Evolutionary conservation across 495 filamentous ascomycete genomes (phyloP).

Genomic region (Hypoxylon fuscum): DNA sequence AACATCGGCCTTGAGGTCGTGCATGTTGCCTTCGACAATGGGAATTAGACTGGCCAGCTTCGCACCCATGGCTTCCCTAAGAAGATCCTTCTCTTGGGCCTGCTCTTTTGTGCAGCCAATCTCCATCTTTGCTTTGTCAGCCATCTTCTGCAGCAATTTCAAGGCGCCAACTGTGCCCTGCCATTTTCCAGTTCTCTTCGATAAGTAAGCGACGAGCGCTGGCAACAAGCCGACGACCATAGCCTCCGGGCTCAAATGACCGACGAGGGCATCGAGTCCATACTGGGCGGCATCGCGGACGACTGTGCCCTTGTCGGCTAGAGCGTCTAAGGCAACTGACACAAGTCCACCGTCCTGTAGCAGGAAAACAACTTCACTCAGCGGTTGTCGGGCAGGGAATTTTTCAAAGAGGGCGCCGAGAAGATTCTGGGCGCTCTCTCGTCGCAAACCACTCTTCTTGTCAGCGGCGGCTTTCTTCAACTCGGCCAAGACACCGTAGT

Average conservation of each 20-base stretch:
- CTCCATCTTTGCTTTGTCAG: constrained; percentile 88
- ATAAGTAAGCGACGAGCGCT: constrained; percentile 74
- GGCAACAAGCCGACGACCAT: constrained; percentile 82
- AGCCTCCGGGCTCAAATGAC: constrained; percentile 78
- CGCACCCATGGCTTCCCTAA: constrained; percentile 91
- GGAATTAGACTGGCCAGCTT: constrained; percentile 91
- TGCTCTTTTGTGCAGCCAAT: constrained; percentile 79
- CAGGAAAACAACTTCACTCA: constrained; percentile 83
- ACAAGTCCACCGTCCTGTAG: constrained; percentile 80
- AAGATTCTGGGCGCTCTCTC: constrained; percentile 95
- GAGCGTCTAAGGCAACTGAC: constrained; percentile 76
- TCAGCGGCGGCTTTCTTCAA: constrained; percentile 88
- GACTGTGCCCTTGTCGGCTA: constrained; percentile 89
- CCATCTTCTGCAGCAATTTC: constrained; percentile 85
- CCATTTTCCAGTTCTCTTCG: constrained; percentile 88
- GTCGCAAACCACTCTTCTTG: constrained; percentile 87
- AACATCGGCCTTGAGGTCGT: constrained; percentile 91
- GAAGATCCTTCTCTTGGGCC: constrained; percentile 82
- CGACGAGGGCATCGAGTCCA: constrained; percentile 89
- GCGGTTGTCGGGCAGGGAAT: constrained; percentile 77
- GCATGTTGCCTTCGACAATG: constrained; percentile 91
- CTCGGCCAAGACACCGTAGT: constrained; percentile 75
- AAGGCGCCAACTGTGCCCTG: constrained; percentile 91
- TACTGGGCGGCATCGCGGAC: constrained; percentile 94
- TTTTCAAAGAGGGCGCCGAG: constrained; percentile 92